Conservation (phyloP, 2,329 filamentous ascomycete species). For the Beauveria brongniartii region DNA sequence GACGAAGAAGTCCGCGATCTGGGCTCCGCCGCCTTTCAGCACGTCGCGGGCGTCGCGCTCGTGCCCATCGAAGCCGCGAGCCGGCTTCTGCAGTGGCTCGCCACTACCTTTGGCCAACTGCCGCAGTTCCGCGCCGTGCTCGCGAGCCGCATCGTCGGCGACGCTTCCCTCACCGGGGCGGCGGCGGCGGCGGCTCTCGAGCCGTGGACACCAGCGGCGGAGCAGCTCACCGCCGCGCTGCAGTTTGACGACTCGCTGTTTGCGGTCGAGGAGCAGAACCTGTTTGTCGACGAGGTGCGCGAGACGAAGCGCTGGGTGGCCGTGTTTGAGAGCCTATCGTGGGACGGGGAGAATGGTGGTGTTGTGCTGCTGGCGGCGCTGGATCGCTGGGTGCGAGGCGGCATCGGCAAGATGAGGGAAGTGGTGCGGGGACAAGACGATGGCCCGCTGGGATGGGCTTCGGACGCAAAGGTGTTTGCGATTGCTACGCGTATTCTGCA, state of each 20-base stretch:
- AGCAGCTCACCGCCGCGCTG: conserved; percentile 38
- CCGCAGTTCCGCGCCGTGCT: conserved; percentile 33
- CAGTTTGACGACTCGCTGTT: conserved; percentile 64
- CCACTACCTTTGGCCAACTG: conserved; percentile 24
- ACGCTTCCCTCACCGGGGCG: background rate
- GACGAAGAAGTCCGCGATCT: conserved; percentile 77
- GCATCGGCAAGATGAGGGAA: conserved; percentile 35
- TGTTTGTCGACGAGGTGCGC: conserved; percentile 77
- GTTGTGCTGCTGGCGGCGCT: conserved; percentile 21
- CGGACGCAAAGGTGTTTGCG: conserved; percentile 59
- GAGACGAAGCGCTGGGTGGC: conserved; percentile 64
- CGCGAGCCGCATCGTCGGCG: conserved; percentile 32
- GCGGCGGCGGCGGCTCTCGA: conserved; percentile 13
- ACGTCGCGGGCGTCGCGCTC: conserved; percentile 36
- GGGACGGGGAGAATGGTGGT: conserved; percentile 12
- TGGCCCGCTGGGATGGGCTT: conserved; percentile 65
- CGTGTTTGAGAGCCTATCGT: conserved; percentile 31
- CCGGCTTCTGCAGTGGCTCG: conserved; percentile 37
- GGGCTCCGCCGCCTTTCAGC: conserved; percentile 43
- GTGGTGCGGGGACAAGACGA: conserved; percentile 35
- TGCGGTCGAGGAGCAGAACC: conserved; percentile 82
- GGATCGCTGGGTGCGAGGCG: conserved; percentile 41
- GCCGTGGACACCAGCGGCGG: conserved; percentile 21
- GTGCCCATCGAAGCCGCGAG: conserved; percentile 40
- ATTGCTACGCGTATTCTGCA: conserved; percentile 44